phyloP scores from a whole-genome alignment of 1,284 basidiomycete species.

The Melampsora occidentalis region DNA sequence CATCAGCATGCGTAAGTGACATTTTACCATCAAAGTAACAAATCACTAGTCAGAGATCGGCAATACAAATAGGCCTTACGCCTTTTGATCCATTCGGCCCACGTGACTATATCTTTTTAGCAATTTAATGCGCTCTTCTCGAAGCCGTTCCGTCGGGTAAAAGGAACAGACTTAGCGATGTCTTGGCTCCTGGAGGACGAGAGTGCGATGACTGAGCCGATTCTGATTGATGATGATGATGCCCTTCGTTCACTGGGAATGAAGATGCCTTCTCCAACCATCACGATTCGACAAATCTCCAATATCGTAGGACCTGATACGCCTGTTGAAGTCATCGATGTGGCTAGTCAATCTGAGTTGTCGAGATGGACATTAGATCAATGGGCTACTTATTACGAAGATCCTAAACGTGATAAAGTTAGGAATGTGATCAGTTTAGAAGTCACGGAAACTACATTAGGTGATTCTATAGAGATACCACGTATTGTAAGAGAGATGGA shows the following conservation, averaged over 20 bases:
- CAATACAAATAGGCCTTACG: not conserved
- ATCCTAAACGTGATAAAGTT: constrained; percentile 71
- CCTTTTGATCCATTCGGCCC: not conserved
- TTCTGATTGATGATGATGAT: constrained; percentile 24
- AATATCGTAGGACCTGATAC: constrained; percentile 26
- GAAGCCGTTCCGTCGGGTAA: constrained; percentile 27
- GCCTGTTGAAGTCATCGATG: constrained; percentile 49
- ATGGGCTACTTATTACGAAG: constrained; percentile 83
- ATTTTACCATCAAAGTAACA: not conserved
- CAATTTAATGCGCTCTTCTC: not conserved
- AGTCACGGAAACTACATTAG: constrained; percentile 72
- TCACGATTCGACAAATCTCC: constrained; percentile 33
- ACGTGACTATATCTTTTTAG: not conserved
- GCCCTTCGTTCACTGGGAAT: constrained; percentile 11
- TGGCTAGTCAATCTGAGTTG: constrained; percentile 53
- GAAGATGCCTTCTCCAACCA: constrained; percentile 6
- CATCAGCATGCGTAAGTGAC: constrained; percentile 16
- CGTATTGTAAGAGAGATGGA: constrained; percentile 68
- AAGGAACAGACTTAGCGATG: constrained; percentile 13
- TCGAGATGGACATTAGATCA: constrained; percentile 73
- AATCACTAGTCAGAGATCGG: not conserved
- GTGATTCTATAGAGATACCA: constrained; percentile 75
- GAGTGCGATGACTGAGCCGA: constrained; percentile 19
- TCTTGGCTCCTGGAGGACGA: constrained; percentile 9
- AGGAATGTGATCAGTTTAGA: constrained; percentile 86